Evolutionary conservation across 352 stramenopile genomes (phyloP).

Genomic region (Phytophthora boehmeriae): DNA sequence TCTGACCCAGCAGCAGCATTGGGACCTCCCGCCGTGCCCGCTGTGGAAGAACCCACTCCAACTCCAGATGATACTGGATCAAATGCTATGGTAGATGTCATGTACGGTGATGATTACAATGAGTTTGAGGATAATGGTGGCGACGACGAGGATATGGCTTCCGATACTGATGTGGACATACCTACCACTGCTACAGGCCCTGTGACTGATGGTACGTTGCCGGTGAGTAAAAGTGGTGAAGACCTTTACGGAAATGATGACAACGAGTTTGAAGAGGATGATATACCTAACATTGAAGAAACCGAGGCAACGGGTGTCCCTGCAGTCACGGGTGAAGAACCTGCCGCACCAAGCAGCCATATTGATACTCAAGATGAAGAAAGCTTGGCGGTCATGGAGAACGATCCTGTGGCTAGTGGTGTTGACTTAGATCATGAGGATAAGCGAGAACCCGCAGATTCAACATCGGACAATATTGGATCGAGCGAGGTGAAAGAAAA

Average conservation of each 20-base stretch:
- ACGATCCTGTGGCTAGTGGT: neutral
- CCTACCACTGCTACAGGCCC: conserved; percentile 4
- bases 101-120: conserved; percentile 62
- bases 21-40: neutral
- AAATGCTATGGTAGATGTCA: conserved; percentile 35
- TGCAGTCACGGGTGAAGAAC: neutral
- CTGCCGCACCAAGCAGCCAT: neutral
- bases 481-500: neutral
- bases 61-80: conserved; percentile 2
- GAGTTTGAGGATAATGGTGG: conserved; percentile 60
- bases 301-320: conserved; percentile 1
- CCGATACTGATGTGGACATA: conserved; percentile 24
- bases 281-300: conserved; percentile 9
- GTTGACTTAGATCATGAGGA: neutral
- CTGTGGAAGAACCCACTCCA: conserved; percentile 5
- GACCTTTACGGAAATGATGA: conserved; percentile 44
- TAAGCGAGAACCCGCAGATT: neutral
- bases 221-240: conserved; percentile 40
- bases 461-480: neutral
- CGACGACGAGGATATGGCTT: conserved; percentile 39
- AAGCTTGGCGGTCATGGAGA: neutral
- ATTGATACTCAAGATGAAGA: conserved; percentile 6
- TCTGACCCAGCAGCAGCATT: neutral
- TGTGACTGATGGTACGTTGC: conserved; percentile 13
- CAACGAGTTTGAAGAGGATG: conserved; percentile 39